Evolutionary conservation across 2,329 filamentous ascomycete genomes (phyloP).

Genomic region (Aspergillus tamarii): DNA sequence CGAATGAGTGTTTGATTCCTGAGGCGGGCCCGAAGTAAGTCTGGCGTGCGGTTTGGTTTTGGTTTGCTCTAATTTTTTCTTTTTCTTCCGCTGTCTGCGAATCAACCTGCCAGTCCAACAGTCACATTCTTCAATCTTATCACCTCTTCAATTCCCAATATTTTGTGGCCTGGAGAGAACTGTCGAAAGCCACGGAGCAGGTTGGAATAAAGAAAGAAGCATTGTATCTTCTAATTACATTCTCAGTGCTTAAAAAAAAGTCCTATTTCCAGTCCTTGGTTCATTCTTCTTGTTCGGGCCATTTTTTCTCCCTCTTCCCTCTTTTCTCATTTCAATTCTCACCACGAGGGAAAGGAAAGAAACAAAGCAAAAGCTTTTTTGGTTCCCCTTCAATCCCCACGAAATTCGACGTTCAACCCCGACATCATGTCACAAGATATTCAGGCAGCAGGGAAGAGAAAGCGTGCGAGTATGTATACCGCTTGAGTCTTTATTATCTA

Average conservation of each 20-base stretch:
- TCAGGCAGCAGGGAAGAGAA: conserved; percentile 41
- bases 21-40: background rate
- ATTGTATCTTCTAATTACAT: background rate
- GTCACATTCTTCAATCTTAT: background rate
- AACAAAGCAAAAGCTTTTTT: background rate
- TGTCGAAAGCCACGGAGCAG: background rate
- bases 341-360: background rate
- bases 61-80: conserved; percentile 1
- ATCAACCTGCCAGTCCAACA: background rate
- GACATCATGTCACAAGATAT: conserved; percentile 37
- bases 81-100: background rate
- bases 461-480: conserved; percentile 42
- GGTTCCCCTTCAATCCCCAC: conserved; percentile 1
- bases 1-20: background rate
- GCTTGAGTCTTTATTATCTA: background rate
- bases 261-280: background rate
- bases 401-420: conserved; percentile 3
- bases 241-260: background rate
- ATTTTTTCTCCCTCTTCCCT: background rate
- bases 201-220: background rate
- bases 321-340: conserved; percentile 6
- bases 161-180: background rate
- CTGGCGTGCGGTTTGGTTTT: background rate
- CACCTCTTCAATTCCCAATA: background rate
- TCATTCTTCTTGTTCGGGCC: background rate